Base-by-base conservation (phyloP, 257 asterid species). In the Cordia subcordata region DNA sequence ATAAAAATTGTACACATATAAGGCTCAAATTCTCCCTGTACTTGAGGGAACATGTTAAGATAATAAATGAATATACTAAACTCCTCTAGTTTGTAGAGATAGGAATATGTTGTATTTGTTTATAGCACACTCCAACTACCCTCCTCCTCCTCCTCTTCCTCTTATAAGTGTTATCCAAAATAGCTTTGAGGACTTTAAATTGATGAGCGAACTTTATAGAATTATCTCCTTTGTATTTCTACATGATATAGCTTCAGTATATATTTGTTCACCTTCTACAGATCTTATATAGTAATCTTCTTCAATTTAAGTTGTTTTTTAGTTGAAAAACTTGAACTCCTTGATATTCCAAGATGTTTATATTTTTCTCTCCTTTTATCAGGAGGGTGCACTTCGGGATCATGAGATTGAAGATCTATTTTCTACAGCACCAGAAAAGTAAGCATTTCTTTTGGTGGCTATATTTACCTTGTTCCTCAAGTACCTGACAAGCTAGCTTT, bases 361-460 rank as follows among this genome's bases (percentile, higher is more conserved):
- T 68, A 8, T 8, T 58, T 18, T 61, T 52, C 17, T 67, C 67
- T 55, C 63, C 77, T 68, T 69, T 76, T 52, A 70, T 70, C 69
- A 93, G 97, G 97, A 89, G 79, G 95, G 92, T 64, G 82, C 90
- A 45, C 97, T 93, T 66, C 85, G 88, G 60, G 50, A 80, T 59
- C 77, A 77, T 44, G 99, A 93, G 77, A 80, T 93, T 61, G 99
- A 93, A n/a, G 96, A 93, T 74, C 72, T 93, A 69, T 93, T 89
- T 74, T 93, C 96, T 52, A 85, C 96, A 10, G 94, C 97, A 13
- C 97, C 99, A 17, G 99, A 93, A 63, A 90, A 83, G 99, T 93
- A 92, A 79, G 44, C n/a, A 62, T 46, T 68, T 56, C 63, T 64
- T 53, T 39, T 42, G 12, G 3, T 10, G 1, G 15, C 60, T 32